Evolutionary conservation across 495 filamentous ascomycete species (phyloP), one percentile per base, ranked within the genome.

Genomic region (Saxophila tyrrhenica): DNA sequence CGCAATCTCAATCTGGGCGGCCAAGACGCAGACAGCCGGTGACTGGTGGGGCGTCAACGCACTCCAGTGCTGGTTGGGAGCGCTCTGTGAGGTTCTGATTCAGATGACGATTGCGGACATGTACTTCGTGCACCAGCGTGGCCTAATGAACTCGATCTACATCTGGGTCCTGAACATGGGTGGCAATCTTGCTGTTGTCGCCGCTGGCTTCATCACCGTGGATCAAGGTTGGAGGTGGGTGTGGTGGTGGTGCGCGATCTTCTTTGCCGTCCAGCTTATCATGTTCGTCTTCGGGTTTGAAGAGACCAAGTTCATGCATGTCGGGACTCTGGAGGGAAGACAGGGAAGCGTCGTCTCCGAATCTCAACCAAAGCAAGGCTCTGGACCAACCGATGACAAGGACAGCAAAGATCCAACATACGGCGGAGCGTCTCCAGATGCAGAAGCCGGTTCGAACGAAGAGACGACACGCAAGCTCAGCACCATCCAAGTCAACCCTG

Each of bases 211-310:
- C 49, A 68, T 73, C 20, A 69, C 70, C 0, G 61, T 64, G 15
- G 65, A 67, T 32, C 69, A 74, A 43, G 72, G 72, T 1, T 78
- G 74, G 75, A 51, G 70, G 21, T 77, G 75, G 74, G 69, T 73
- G 38, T 77, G 72, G 67, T 78, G 74, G 75, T 75, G 72, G 69
- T 68, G 63, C 42, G 66, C 67, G 1, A 75, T 77, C 17, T 66
- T 76, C 54, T 67, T 74, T 23, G 74, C 65, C 0, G 53, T 72
- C 19, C 52, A 62, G 24, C 62, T 64, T 2, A 24, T 75, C 5
- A 9, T 72, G 25, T 61, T 69, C 21, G 24, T 70, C 0, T 72
- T 78, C 50, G 56, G 64, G 11, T 72, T 69, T 23, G 72, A 76
- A 54, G 74, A 78, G 50, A 70, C 66, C 2, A 73, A 72, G 38